Conservation (phyloP, 2,329 filamentous ascomycete genomes). For the Hypoxylon sp. region DNA sequence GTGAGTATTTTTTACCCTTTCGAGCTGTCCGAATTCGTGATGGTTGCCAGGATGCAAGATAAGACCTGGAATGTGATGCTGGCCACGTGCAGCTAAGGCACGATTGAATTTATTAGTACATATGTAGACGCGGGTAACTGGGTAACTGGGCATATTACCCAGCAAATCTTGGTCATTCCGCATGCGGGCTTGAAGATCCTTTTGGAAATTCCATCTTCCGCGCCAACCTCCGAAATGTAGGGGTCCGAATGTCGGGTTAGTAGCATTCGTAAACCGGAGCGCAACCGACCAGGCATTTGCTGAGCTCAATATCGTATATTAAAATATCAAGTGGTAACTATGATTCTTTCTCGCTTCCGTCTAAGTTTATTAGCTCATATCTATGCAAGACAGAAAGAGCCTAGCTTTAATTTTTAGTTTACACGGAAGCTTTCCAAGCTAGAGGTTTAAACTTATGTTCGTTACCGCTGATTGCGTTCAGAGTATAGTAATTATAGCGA, state of each 20-base stretch:
- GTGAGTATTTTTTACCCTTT: slow-evolving; percentile 42
- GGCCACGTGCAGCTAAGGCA: slow-evolving; percentile 43
- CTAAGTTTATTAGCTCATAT: slow-evolving; percentile 23
- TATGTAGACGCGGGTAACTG: slow-evolving; percentile 18
- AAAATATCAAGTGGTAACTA: not conserved
- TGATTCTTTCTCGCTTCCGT: slow-evolving; percentile 8
- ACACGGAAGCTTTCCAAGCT: slow-evolving; percentile 2
- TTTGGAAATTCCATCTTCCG: slow-evolving; percentile 33
- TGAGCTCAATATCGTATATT: not conserved
- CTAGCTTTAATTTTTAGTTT: slow-evolving; percentile 1
- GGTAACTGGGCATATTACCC: slow-evolving; percentile 24
- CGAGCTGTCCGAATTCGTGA: slow-evolving; percentile 49
- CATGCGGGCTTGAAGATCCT: slow-evolving; percentile 42
- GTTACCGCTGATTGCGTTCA: not conserved
- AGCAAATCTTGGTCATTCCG: slow-evolving; percentile 41
- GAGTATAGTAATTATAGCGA: not conserved
- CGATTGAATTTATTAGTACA: slow-evolving; percentile 38
- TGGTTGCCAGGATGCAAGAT: slow-evolving; percentile 43
- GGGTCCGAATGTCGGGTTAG: slow-evolving; percentile 14
- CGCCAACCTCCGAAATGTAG: slow-evolving; percentile 34
- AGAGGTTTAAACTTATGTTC: not conserved
- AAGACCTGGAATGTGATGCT: slow-evolving; percentile 46
- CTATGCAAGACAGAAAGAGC: not conserved
- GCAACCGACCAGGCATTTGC: not conserved
- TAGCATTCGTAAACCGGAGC: slow-evolving; percentile 15